Evolutionary conservation across 2,329 filamentous ascomycete genomes (phyloP).

Genomic region (Botrytis squamosa): DNA sequence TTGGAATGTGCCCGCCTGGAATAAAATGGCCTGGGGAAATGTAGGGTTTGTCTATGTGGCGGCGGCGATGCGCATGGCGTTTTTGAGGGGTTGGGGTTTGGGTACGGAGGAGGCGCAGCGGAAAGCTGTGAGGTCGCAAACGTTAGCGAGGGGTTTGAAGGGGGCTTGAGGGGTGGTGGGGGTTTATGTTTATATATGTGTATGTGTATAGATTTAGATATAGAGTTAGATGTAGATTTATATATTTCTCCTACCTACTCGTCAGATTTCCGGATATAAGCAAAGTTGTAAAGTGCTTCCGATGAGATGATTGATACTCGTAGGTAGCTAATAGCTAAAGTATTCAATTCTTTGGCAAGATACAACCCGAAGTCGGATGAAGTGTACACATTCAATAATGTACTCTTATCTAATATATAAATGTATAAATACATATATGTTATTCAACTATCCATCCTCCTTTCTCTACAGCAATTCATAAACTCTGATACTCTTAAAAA

Average conservation of each 20-base stretch:
- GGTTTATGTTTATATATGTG: too few species aligned
- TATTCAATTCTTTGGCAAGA: neutral
- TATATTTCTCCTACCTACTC: neutral
- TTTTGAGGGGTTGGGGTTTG: constrained; percentile 57
- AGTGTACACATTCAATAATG: neutral
- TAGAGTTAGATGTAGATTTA: neutral
- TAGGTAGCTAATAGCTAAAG: too few species aligned
- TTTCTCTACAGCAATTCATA: too few species aligned
- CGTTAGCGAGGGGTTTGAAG: neutral
- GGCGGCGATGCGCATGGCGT: constrained; percentile 57
- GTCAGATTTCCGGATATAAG: fast-evolving
- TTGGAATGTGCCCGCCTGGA: constrained; percentile 57
- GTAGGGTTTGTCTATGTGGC: constrained; percentile 69
- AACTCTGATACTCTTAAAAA: too few species aligned
- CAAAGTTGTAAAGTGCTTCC: neutral
- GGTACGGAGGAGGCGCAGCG: constrained; percentile 25
- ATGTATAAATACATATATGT: too few species aligned
- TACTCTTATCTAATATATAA: too few species aligned
- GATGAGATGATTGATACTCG: neutral
- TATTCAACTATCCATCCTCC: too few species aligned
- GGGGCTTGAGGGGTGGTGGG: neutral
- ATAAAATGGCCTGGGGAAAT: constrained; percentile 66
- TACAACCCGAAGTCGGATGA: neutral
- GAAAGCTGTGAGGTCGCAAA: neutral
- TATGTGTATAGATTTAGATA: neutral